Evolutionary conservation across 768 basidiomycete genomes (phyloP), one percentile per base, ranked within the genome.

Genomic region (Russula sp.): DNA sequence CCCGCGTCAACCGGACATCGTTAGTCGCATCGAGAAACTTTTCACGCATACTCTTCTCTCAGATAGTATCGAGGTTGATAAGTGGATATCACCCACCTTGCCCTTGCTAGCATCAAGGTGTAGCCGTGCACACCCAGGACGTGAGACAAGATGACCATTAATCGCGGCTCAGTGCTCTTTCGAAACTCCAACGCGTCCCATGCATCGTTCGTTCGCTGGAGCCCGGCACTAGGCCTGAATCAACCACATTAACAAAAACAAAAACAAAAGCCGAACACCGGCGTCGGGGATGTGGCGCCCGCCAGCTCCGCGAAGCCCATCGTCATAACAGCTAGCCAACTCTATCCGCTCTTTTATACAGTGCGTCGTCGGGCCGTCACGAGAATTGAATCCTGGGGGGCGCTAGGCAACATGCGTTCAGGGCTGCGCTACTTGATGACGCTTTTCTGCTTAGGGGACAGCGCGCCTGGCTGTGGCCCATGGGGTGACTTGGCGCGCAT

Each of bases 401-500:
- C 66, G 62, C 39, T 73, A 73, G 5, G 64, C 41, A 63, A 61
- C 9, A 75, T 9, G 75, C 76, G 5, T 86, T 88, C 73, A 65
- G 71, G 56, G 70, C 71, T 6, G 83, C 79, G 13, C 67, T 86
- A 7, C 71, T 71, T 46, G 66, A 70, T 3, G 77, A 75, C 9
- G 78, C 79, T 2, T 87, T 86, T 69, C 66, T 78, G 18, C 85
- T 9, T n/a, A 20, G 3, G 41, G 41, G 5, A 10, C 5, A 25
- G 20, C 25, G 25, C 25, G 25, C 25, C 25, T 3, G 25, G 25
- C 25, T 29, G 25, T 73, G 78, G 66, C 69, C 85, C 35, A 86
- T 86, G 86, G 78, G 79, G 14, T 67, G 70, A 32, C 73, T 83
- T 1, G 84, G 85, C 1, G 83, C 81, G 22, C 71, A 74, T 29